Conservation (phyloP, 495 filamentous ascomycete species). For the Penicillium silybi region DNA sequence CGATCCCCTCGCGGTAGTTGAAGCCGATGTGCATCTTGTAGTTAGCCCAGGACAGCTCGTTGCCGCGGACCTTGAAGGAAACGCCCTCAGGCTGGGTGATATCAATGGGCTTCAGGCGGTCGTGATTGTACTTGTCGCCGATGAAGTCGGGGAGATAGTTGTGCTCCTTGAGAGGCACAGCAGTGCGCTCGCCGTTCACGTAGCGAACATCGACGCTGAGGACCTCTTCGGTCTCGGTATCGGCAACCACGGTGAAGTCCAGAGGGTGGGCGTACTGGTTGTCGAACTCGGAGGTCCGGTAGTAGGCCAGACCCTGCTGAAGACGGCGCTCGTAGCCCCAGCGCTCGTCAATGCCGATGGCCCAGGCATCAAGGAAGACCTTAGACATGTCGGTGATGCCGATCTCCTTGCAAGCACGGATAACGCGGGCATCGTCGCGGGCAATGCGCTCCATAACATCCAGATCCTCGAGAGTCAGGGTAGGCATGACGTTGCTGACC, state of each 20-base stretch:
- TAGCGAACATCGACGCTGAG: conserved; percentile 87
- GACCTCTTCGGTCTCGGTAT: conserved; percentile 87
- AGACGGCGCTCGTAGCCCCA: conserved; percentile 38
- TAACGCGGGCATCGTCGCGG: conserved; percentile 73
- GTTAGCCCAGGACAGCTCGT: conserved; percentile 37
- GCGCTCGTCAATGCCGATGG: conserved; percentile 37
- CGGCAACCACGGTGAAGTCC: conserved; percentile 33
- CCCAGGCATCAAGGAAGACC: conserved; percentile 67
- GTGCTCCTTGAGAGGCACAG: conserved; percentile 51
- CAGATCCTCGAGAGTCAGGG: conserved; percentile 86
- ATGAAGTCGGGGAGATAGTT: conserved; percentile 47
- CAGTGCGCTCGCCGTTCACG: conserved; percentile 64
- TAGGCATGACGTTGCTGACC: conserved; percentile 71
- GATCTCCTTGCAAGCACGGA: conserved; percentile 78
- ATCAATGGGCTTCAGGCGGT: conserved; percentile 37
- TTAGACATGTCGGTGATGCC: conserved; percentile 86
- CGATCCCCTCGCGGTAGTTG: conserved; percentile 92
- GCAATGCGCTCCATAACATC: conserved; percentile 74
- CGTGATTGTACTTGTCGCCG: conserved; percentile 30
- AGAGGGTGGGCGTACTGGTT: conserved; percentile 41
- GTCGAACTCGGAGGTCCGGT: conserved; percentile 45
- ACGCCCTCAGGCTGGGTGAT: conserved; percentile 39
- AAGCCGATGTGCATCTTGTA: conserved; percentile 59
- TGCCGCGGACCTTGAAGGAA: conserved; percentile 38
- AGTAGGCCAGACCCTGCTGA: conserved; percentile 39